Evolutionary conservation across 2,329 filamentous ascomycete species (phyloP).

Genomic region (Aspergillus piperis): DNA sequence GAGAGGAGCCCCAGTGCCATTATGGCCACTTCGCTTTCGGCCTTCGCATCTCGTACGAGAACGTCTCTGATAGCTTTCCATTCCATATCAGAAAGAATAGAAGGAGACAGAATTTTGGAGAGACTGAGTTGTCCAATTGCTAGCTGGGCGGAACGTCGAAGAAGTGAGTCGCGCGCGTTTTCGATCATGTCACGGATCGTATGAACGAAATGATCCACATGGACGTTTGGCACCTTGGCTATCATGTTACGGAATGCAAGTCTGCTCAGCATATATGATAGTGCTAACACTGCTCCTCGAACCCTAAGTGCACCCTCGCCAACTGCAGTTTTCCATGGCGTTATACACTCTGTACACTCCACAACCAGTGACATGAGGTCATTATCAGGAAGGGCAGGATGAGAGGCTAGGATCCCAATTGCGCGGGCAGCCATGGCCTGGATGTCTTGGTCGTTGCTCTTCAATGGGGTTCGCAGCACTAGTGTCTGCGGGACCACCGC

Average conservation of each 20-base stretch:
- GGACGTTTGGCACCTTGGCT: slow-evolving; percentile 34
- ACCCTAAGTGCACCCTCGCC: slow-evolving; percentile 61
- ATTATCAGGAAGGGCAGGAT: slow-evolving; percentile 49
- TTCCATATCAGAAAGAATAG: slow-evolving; percentile 30
- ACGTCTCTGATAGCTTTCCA: slow-evolving; percentile 59
- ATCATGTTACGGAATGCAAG: slow-evolving; percentile 51
- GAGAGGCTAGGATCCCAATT: slow-evolving; percentile 75
- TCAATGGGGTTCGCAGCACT: slow-evolving; percentile 62
- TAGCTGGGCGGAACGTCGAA: slow-evolving; percentile 59
- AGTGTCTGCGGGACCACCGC: slow-evolving; percentile 52
- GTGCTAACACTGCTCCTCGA: slow-evolving; percentile 61
- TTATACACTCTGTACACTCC: slow-evolving; percentile 50
- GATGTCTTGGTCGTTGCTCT: slow-evolving; percentile 70
- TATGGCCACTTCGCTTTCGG: slow-evolving; percentile 80
- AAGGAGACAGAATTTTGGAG: slow-evolving; percentile 53
- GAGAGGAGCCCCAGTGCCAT: slow-evolving; percentile 76
- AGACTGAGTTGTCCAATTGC: slow-evolving; percentile 64
- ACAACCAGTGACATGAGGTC: slow-evolving; percentile 48
- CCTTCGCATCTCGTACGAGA: slow-evolving; percentile 69
- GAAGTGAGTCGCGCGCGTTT: slow-evolving; percentile 55
- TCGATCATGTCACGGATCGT: slow-evolving; percentile 55
- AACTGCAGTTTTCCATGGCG: slow-evolving; percentile 59
- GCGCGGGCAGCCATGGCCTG: slow-evolving; percentile 68
- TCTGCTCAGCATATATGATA: slow-evolving; percentile 61
- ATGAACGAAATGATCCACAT: slow-evolving; percentile 46